Percentiles rank a stretch among this genome's conserved stretches.
Conservation (phyloP, 495 filamentous ascomycete genomes). For the Penicillium samsonianum region DNA sequence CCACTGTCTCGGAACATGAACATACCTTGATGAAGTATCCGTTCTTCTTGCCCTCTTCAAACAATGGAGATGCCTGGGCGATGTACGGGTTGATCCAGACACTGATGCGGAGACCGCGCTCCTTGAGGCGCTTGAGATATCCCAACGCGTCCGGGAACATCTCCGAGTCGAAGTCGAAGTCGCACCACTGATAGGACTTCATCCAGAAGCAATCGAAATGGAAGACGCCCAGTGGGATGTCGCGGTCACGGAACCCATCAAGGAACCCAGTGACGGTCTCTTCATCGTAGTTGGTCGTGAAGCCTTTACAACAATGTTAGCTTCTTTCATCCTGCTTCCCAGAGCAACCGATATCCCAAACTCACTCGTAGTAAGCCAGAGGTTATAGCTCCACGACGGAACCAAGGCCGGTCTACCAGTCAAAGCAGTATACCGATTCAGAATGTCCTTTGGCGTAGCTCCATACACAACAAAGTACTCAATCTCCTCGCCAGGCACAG, state of each 20-base stretch:
- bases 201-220: conserved; percentile 74
- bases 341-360: conserved; percentile 2
- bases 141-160: conserved; percentile 69
- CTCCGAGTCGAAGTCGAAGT: conserved; percentile 67
- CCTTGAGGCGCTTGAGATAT: conserved; percentile 64
- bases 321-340: neutral
- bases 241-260: conserved; percentile 64
- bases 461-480: conserved; percentile 67
- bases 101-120: conserved; percentile 61
- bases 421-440: conserved; percentile 61
- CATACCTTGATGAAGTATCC: conserved; percentile 65
- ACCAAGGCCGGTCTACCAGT: conserved; percentile 61
- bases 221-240: conserved; percentile 68
- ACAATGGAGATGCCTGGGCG: conserved; percentile 65
- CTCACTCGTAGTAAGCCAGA: conserved; percentile 66
- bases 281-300: conserved; percentile 72
- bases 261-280: conserved; percentile 66
- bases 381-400: conserved; percentile 69
- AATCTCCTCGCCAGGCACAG: conserved; percentile 60
- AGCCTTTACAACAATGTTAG: conserved; percentile 31
- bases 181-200: conserved; percentile 69
- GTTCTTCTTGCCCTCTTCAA: conserved; percentile 62
- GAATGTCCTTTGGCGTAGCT: conserved; percentile 64
- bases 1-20: neutral
- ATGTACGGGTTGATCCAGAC: conserved; percentile 76